phyloP scores from a whole-genome alignment of 768 basidiomycete species.

The Crucibulum laeve region DNA sequence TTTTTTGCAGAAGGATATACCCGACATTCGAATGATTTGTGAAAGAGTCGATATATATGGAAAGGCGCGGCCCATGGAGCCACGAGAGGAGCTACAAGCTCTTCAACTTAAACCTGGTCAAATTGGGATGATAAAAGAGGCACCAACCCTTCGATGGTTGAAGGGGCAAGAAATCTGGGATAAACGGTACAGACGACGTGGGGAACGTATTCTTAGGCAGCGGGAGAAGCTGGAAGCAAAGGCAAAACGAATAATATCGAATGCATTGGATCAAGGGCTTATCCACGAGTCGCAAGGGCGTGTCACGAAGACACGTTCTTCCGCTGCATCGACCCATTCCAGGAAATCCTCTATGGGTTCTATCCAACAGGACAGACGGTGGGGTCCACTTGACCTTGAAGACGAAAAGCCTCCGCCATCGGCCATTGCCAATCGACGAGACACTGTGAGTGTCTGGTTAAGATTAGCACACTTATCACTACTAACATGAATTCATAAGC shows the following conservation, averaged over 20 bases:
- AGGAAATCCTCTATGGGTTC: constrained; percentile 11
- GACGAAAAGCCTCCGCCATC: constrained; percentile 68
- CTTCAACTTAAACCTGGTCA: constrained; percentile 49
- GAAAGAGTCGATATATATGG: constrained; percentile 70
- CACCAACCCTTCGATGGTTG: constrained; percentile 62
- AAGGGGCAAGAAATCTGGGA: constrained; percentile 63
- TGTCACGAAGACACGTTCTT: neutral
- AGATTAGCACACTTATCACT: too few relatives aligned
- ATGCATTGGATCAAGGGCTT: constrained; percentile 45
- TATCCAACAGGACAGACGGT: constrained; percentile 37
- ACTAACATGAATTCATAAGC: constrained; percentile 27
- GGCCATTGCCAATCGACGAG: constrained; percentile 65
- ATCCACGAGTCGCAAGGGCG: constrained; percentile 14
- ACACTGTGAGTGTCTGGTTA: constrained; percentile 47
- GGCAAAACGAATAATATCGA: constrained; percentile 35
- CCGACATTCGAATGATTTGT: constrained; percentile 50
- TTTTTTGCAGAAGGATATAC: constrained; percentile 13
- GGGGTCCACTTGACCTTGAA: constrained; percentile 56
- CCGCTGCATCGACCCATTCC: neutral
- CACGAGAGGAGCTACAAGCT: constrained; percentile 44
- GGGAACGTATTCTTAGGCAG: constrained; percentile 36
- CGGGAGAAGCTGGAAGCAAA: constrained; percentile 41
- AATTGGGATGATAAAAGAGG: constrained; percentile 74
- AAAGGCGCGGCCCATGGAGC: constrained; percentile 58
- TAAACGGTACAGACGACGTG: constrained; percentile 36